Evolutionary conservation across 495 filamentous ascomycete species (phyloP), one percentile per base, ranked within the genome.

Genomic region (Neurospora sp.): DNA sequence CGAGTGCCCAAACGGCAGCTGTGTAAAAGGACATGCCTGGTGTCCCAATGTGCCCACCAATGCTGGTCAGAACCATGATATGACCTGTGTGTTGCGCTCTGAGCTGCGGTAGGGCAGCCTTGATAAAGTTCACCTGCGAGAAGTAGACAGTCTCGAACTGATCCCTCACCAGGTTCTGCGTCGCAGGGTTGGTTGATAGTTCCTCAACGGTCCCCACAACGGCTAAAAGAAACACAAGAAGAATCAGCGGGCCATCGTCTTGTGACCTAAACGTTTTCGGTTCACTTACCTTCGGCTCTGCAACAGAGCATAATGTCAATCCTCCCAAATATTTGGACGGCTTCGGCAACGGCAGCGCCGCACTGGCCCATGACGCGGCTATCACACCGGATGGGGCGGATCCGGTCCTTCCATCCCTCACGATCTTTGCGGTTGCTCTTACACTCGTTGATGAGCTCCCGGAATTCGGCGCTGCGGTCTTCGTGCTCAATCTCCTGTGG

Each of bases 131-230:
- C 75, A 98, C 89, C 41, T 94, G 93, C 0, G 93, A 93, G 81
- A 97, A 98, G 85, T 95, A 97, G 71, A 96, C 93, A 48, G 90
- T 90, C 80, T 98, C 95, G 82, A 98, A 98, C 80, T 97, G 94
- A 77, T 95, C 91, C 70, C 91, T 89, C 16, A 96, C 91, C 4
- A 97, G 85, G 69, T 91, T 92, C 77, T 90, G 83, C 16, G 92
- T 94, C 20, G 90, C 87, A 8, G 87, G 84, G n/a, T 87, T 88
- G 39, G 91, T 90, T 6, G 89, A 89, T 35, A 98, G 86, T 81
- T 99, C 96, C 80, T 99, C 96, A 14, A 99, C 91, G 14, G 94
- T 92, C 73, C 96, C 96, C 42, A 98, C 87, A 35, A 97, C 87
- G 69, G 93, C 93, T 94, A 72, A 11, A 66, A 59, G 27, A 66